phyloP scores from a whole-genome alignment of 805 yeast species.

The Aciculoconidium aculeatum region DNA sequence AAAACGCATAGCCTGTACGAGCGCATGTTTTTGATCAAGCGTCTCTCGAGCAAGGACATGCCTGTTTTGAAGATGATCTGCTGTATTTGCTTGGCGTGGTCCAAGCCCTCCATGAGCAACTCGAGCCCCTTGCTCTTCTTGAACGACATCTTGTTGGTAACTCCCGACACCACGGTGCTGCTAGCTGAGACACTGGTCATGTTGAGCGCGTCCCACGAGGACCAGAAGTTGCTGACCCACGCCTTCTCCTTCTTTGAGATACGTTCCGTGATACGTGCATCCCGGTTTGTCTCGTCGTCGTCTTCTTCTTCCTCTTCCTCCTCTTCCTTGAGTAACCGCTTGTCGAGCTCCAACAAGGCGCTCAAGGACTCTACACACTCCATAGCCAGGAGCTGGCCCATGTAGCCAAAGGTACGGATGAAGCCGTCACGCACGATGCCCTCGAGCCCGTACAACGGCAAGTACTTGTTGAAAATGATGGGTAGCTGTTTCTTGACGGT shows the following conservation, averaged over 20 bases:
- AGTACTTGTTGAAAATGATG: conserved; percentile 59
- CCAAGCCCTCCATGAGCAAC: conserved; percentile 62
- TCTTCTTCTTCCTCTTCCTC: conserved; percentile 11
- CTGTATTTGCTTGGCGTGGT: conserved; percentile 78
- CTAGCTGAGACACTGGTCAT: conserved; percentile 18
- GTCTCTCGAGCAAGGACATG: conserved; percentile 80
- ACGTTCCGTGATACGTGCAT: conserved; percentile 13
- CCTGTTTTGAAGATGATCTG: conserved; percentile 83
- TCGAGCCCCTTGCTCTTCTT: conserved; percentile 42
- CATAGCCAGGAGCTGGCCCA: conserved; percentile 83
- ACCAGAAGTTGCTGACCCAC: conserved; percentile 73
- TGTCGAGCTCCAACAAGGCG: conserved; percentile 74
- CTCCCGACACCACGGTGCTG: conserved; percentile 6
- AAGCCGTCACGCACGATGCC: conserved; percentile 84
- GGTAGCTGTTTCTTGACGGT: conserved; percentile 69
- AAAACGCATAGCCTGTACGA: conserved; percentile 82
- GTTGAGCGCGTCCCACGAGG: conserved; percentile 50
- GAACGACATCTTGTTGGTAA: conserved; percentile 7
- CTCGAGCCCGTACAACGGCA: conserved; percentile 73
- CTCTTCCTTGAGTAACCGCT: conserved; percentile 12
- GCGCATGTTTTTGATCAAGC: conserved; percentile 69
- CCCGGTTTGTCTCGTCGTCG: conserved; percentile 17
- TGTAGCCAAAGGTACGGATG: conserved; percentile 77
- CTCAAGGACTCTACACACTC: conserved; percentile 88
- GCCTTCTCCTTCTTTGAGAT: conserved; percentile 45